phyloP scores from a whole-genome alignment of 371 early-diverging fungal species.

The Saksenaea vasiformis region DNA sequence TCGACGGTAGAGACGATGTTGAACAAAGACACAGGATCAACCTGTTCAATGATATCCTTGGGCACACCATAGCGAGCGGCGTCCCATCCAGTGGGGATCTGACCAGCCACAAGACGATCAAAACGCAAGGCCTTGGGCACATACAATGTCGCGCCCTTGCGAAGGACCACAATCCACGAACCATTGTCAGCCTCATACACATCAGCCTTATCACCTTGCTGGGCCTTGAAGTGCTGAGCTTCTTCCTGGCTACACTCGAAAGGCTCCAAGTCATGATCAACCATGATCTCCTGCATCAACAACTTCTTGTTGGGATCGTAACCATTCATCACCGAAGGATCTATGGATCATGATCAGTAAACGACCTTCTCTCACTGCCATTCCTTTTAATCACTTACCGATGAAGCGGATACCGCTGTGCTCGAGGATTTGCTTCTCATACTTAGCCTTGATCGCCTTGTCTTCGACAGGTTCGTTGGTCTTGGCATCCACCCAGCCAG shows the following conservation, averaged over 20 bases:
- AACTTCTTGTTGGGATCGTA: conserved; percentile 92
- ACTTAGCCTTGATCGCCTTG: conserved; percentile 89
- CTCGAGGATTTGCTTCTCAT: conserved; percentile 89
- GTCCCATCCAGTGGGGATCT: conserved; percentile 95
- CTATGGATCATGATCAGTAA: conserved; percentile 24
- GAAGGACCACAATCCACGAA: conserved; percentile 79
- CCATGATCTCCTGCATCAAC: conserved; percentile 89
- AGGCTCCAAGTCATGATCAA: conserved; percentile 91
- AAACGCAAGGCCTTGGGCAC: conserved; percentile 95
- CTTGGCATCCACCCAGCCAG: conserved; percentile 95
- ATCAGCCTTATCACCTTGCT: conserved; percentile 89
- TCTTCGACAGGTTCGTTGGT: conserved; percentile 92
- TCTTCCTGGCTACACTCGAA: conserved; percentile 92
- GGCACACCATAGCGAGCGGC: conserved; percentile 95
- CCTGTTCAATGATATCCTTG: conserved; percentile 89
- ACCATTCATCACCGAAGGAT: conserved; percentile 87
- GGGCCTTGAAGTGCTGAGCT: conserved; percentile 86
- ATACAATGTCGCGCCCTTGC: conserved; percentile 87
- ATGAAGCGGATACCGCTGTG: conserved; percentile 96
- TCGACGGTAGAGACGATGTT: conserved; percentile 92
- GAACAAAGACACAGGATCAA: conserved; percentile 89
- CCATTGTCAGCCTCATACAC: conserved; percentile 68
- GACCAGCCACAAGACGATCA: conserved; percentile 94
- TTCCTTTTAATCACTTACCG: conserved; percentile 40
- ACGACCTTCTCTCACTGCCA: conserved; percentile 7